Evolutionary conservation across 805 yeast species (phyloP), one percentile per base, ranked within the genome.

Genomic region (Hemisphaericaspora nanyangensis): DNA sequence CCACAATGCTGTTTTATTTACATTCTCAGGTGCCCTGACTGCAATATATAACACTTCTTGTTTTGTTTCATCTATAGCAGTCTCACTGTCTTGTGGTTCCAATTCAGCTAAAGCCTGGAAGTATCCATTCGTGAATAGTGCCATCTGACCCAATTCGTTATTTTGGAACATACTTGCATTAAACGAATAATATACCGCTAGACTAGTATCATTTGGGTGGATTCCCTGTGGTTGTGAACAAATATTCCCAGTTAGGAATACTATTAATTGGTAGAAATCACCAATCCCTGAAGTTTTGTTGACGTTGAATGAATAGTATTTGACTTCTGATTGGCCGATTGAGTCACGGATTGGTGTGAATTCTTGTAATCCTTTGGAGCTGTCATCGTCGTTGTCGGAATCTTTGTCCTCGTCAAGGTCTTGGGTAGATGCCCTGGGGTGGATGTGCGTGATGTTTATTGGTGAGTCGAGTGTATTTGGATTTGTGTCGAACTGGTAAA

Each of bases 181-280:
- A 48, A 66, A 68, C 12, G 70, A 64, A 41, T 57, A 63, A 49
- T 66, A 66, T 13, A 68, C 70, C 8, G 63, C 56, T 28, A 68
- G 46, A 39, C 59, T 46, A 2, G 65, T 45, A 20, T 54, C 52
- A 38, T 55, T 49, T n/a, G 38, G 49, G 1, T 28, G 31, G 11
- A 56, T 34, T 40, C 58, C 51, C 7, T 24, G 36, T 1, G 73
- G 69, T 39, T 63, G 61, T 5, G 55, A 45, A 45, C 80, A 76
- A 11, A 77, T 61, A 38, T 75, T 74, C 2, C 79, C 82, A 12
- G 77, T 69, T 13, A 77, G 42, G 46, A 73, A 77, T 31, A 76
- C 60, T 54, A 76, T 58, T 38, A 65, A 59, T 47, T 76, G 71
- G 49, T 68, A 74, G 44, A 62, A 62, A 29, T 65, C 65, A 2